Conservation (phyloP, 140 eudicot genomes). For the Flaveria floridana region DNA sequence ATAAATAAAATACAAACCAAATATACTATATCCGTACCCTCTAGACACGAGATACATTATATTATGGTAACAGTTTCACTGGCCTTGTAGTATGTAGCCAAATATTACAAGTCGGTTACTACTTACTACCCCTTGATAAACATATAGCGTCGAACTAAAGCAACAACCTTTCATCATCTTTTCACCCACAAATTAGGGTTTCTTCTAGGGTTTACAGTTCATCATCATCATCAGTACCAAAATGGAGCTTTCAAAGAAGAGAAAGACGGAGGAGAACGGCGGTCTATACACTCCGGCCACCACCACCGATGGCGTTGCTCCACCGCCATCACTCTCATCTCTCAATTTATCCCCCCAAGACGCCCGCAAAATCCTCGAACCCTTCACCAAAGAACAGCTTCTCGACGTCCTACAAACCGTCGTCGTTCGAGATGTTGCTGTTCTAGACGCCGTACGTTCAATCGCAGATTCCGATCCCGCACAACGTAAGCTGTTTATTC, state of each 20-base stretch:
- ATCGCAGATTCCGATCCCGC: constrained; percentile 31
- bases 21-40: no score
- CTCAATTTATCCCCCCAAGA: constrained; percentile 25
- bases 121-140: not conserved
- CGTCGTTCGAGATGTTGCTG: constrained; percentile 25
- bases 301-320: constrained; percentile 14
- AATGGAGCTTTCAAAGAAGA: constrained; percentile 78
- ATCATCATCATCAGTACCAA: not conserved
- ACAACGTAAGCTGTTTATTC: constrained; percentile 35
- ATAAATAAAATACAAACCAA: no score
- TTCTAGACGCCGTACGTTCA: constrained; percentile 28
- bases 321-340: constrained; percentile 16
- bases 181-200: constrained; percentile 14
- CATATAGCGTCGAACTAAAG: not conserved
- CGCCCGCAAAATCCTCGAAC: constrained; percentile 27
- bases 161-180: not conserved
- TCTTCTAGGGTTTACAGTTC: constrained; percentile 38
- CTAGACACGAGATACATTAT: no score
- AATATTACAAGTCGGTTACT: not conserved
- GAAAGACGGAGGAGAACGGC: constrained; percentile 70
- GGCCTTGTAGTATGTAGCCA: no score
- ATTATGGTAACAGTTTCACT: no score
- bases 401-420: constrained; percentile 30
- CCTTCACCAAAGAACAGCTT: constrained; percentile 29
- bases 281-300: constrained; percentile 24